Percentiles rank a stretch among this genome's conserved stretches.
These are phyloP conservation scores for Aspergillus incahuasiensis DNA, from an alignment of 495 filamentous ascomycete species.

Conservation along the genomic window DNA sequence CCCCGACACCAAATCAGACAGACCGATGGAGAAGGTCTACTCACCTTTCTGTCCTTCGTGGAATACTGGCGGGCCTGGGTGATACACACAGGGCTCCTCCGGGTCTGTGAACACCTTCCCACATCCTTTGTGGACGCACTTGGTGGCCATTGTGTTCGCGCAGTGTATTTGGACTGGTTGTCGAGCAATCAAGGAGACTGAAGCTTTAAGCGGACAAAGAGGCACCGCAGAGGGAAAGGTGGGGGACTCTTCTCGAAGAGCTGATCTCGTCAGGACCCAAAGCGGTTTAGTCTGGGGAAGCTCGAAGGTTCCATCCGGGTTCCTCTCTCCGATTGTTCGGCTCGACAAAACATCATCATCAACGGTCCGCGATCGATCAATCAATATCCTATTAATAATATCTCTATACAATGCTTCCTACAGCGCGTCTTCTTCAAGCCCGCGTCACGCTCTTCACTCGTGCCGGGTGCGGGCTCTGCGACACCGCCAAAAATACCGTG, in stretches of 20 bases:
- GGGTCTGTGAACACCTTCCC: conserved; percentile 80
- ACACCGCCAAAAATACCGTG: conserved; percentile 68
- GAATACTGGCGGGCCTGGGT: conserved; percentile 91
- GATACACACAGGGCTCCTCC: conserved; percentile 83
- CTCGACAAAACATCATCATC: background rate
- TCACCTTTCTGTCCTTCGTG: conserved; percentile 99
- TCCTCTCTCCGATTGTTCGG: background rate
- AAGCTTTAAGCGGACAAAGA: background rate
- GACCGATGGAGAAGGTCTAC: conserved; percentile 33
- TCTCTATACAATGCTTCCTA: conserved; percentile 30
- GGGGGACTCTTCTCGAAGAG: background rate
- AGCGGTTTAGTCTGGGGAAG: conserved; percentile 37
- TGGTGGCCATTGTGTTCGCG: conserved; percentile 61
- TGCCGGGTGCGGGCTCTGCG: conserved; percentile 72
- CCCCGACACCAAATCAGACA: background rate
- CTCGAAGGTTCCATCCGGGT: conserved; percentile 45
- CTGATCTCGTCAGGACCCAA: conserved; percentile 16
- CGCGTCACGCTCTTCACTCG: conserved; percentile 82
- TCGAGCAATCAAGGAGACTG: background rate
- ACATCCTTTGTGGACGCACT: conserved; percentile 95
- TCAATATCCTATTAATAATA: too few relatives aligned
- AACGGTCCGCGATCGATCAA: background rate
- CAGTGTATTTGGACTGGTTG: background rate
- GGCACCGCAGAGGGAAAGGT: background rate
- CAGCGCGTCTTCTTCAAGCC: conserved; percentile 46